These are phyloP conservation scores for Fagus sylvatica DNA, from an alignment of 306 rosid species.

Conservation along the genomic window DNA sequence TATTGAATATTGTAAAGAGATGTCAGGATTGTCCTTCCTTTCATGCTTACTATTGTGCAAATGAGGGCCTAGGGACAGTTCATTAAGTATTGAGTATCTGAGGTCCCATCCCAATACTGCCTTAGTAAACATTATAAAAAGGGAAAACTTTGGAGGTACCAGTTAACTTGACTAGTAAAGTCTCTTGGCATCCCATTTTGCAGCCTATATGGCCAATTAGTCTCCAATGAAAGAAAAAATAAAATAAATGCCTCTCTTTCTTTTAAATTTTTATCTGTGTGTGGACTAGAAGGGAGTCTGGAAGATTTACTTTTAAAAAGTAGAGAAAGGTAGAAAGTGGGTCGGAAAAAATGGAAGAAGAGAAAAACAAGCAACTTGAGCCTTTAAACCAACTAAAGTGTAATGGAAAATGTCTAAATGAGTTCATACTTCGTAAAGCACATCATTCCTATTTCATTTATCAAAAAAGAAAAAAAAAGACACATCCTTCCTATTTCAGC, in stretches of 20 bases:
- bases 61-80: not conserved
- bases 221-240: not conserved
- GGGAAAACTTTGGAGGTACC: not conserved
- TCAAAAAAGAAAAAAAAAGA: no score
- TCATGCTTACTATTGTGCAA: not conserved
- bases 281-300: not conserved
- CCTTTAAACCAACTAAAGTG: not conserved
- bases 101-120: not conserved
- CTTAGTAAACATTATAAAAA: not conserved
- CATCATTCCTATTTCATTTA: not conserved
- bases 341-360: not conserved
- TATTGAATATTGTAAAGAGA: not conserved
- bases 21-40: not conserved
- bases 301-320: not conserved
- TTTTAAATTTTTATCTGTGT: not conserved
- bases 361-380: not conserved
- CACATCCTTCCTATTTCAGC: not conserved
- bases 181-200: not conserved
- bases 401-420: not conserved
- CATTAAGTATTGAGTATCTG: not conserved
- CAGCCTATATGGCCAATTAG: not conserved
- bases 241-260: not conserved
- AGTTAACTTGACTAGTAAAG: not conserved
- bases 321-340: not conserved
- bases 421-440: not conserved